Evolutionary conservation across 2,329 filamentous ascomycete genomes (phyloP).

Genomic region (Lachnellula subtilissima): DNA sequence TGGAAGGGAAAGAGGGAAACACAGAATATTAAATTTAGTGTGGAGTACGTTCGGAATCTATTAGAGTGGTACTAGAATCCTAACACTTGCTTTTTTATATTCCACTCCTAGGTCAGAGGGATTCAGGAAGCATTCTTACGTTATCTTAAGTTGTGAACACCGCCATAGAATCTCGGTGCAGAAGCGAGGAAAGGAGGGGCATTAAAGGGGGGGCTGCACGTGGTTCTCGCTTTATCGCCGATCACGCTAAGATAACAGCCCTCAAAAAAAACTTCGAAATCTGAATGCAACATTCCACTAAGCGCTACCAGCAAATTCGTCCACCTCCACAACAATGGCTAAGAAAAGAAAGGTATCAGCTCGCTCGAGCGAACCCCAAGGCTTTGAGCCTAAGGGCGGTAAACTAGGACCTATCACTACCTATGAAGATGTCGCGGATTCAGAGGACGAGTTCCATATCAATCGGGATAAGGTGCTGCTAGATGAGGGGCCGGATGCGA

Average conservation of each 20-base stretch:
- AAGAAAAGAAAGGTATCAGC: slow-evolving; percentile 25
- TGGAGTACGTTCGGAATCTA: too few relatives aligned
- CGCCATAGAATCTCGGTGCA: too few relatives aligned
- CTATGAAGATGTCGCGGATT: slow-evolving; percentile 84
- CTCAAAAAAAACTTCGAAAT: background rate
- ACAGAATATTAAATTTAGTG: too few relatives aligned
- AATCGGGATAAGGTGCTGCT: slow-evolving; percentile 82
- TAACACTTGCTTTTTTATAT: too few relatives aligned
- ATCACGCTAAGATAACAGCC: slow-evolving; percentile 1
- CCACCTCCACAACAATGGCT: slow-evolving; percentile 14
- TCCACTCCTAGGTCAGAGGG: too few relatives aligned
- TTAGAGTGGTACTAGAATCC: too few relatives aligned
- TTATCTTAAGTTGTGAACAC: too few relatives aligned
- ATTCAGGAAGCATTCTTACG: too few relatives aligned
- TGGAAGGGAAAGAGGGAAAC: too few relatives aligned
- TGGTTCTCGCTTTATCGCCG: background rate
- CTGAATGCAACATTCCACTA: background rate
- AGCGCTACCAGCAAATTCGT: background rate
- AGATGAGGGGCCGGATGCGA: slow-evolving; percentile 73
- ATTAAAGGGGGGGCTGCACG: background rate
- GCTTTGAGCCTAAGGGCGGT: slow-evolving; percentile 18
- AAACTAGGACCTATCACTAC: slow-evolving; percentile 35
- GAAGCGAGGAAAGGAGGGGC: background rate
- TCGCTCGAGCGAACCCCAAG: slow-evolving; percentile 1
- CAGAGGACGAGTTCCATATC: slow-evolving; percentile 88